Base-by-base conservation (phyloP, 1,284 basidiomycete genomes). In the Ustilago tritici region DNA sequence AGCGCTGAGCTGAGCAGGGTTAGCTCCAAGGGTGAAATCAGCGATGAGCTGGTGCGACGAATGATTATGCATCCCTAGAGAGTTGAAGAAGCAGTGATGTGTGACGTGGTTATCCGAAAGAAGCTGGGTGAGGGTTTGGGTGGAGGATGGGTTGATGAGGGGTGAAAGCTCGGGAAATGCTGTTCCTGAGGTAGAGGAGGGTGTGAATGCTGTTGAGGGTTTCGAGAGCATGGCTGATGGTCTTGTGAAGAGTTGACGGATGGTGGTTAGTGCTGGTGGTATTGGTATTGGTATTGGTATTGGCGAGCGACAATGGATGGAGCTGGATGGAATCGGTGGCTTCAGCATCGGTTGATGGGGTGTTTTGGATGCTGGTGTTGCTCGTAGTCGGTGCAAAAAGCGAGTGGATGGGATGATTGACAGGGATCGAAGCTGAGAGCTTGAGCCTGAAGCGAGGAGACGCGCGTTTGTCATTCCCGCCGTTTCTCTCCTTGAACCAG, bases 41-140 rank as follows among this genome's bases (percentile, higher is more conserved):
- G 79, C 79, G 28, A 81, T 46, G 9, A 81, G 50, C 15, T 81
- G 77, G 63, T 81, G 79, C 1, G 61, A 43, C 1, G 62, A 34
- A 41, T 81, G 79, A 47, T 81, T 81, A 69, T 81, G 79, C 65
- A 81, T 72, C 19, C 68, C 67, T 2, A 36, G 63, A 11, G 56
- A 60, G 63, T 81, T 81, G 70, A 79, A 81, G 63, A 81, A 81
- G 66, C 61, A 67, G 61, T 80, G 78, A 47, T 75, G 70, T 2
- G n/a, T 36, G 0, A 43, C 36, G 47, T 79, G 77, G 43, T 79
- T 79, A 10, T 53, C 38, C 2, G 46, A 19, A 3, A 79, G 61
- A 2, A 76, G 64, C 2, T 32, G 1, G 23, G 63, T 15, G 15
- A 75, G 55, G 9, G 52, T 12, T 1, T 35, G 3, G 8, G n/a